Evolutionary conservation across 2,329 filamentous ascomycete species (phyloP).

Genomic region (Aspergillus transmontanensis): DNA sequence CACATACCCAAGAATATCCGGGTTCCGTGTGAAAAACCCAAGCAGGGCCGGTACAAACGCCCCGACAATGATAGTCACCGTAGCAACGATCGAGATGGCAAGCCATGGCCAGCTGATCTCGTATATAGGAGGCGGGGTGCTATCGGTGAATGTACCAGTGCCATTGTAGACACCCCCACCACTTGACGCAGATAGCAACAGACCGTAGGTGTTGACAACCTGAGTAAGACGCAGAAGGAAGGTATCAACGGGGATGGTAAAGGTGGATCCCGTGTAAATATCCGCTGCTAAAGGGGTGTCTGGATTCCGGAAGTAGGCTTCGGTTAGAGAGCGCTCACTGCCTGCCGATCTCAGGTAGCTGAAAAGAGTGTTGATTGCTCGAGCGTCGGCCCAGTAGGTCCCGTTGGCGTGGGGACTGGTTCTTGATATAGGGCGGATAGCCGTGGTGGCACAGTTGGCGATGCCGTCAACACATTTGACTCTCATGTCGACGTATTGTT

Average conservation of each 20-base stretch:
- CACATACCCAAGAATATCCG: slow-evolving; percentile 10
- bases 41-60: neutral
- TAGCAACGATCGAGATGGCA: neutral
- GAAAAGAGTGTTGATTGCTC: no score
- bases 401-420: no score
- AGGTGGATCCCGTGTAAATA: neutral
- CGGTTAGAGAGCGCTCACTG: neutral
- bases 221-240: slow-evolving; percentile 3
- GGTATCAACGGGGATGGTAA: neutral
- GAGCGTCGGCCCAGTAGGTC: no score
- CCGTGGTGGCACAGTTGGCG: no score
- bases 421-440: no score
- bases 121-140: neutral
- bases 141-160: neutral
- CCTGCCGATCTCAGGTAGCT: accelerated
- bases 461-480: no score
- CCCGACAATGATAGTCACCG: neutral
- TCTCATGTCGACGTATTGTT: no score
- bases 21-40: neutral
- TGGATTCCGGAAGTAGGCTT: slow-evolving; percentile 2
- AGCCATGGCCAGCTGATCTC: neutral
- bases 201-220: slow-evolving; percentile 2
- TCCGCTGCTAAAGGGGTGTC: neutral
- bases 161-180: neutral
- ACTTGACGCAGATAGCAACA: neutral